Conservation (phyloP, 129 eudicot genomes). For the Flaveria robusta region DNA sequence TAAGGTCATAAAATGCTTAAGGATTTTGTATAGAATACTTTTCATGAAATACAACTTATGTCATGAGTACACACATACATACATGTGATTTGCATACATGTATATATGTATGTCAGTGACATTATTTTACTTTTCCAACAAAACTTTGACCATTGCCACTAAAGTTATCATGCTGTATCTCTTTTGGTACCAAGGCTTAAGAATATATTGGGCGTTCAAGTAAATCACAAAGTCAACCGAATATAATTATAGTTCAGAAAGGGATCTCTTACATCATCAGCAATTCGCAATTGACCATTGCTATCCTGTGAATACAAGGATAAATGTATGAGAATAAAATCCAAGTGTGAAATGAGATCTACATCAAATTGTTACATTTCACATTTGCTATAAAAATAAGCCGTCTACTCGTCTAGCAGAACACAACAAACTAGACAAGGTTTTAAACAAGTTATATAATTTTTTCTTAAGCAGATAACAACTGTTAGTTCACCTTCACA, state of each 20-base stretch:
- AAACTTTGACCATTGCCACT: background rate
- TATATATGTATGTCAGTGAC: background rate
- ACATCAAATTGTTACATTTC: conserved; percentile 1
- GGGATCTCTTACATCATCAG: conserved; percentile 80
- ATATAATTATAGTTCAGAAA: conserved; percentile 4
- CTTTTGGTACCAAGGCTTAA: background rate
- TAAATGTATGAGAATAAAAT: conserved; percentile 4
- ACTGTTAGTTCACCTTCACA: conserved; percentile 55
- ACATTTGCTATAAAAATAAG: background rate
- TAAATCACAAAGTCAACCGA: background rate
- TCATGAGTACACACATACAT: background rate
- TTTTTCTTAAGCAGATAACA: conserved; percentile 2
- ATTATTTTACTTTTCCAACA: background rate
- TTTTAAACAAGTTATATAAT: background rate
- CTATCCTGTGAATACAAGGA: conserved; percentile 57
- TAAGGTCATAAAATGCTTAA: background rate
- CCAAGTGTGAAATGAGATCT: background rate
- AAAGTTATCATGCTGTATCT: background rate
- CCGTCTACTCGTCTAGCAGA: background rate
- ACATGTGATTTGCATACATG: background rate
- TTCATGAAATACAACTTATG: background rate
- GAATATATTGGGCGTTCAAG: background rate
- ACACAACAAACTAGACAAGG: background rate
- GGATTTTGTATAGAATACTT: too few relatives aligned
- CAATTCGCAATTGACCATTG: conserved; percentile 70